Percentiles rank a stretch among this genome's conserved stretches.
These are phyloP conservation scores for Saturnispora ahearnii DNA, from an alignment of 805 yeast species.

Conservation along the genomic window DNA sequence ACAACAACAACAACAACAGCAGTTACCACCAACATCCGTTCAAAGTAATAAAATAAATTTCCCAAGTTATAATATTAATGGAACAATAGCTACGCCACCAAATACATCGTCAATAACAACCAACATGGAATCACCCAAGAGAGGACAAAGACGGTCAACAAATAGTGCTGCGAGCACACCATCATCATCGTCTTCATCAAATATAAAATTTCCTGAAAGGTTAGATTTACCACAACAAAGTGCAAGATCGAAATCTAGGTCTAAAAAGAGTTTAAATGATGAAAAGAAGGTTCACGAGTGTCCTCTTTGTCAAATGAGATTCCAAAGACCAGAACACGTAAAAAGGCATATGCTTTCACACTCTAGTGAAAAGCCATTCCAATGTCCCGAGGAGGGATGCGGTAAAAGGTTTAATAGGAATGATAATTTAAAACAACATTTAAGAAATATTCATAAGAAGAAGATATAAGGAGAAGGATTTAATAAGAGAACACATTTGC, in stretches of 20 bases:
- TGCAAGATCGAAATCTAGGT: conserved; percentile 27
- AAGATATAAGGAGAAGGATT: conserved; percentile 3
- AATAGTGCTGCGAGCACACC: conserved; percentile 7
- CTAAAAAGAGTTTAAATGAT: conserved; percentile 25
- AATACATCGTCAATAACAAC: not conserved
- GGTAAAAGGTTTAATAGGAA: conserved; percentile 50
- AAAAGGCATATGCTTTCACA: conserved; percentile 54
- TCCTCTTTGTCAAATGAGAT: conserved; percentile 51
- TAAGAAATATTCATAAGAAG: conserved; percentile 47
- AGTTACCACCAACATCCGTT: not conserved
- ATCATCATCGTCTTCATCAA: conserved; percentile 7
- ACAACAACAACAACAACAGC: conserved; percentile 2
- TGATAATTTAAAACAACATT: conserved; percentile 52
- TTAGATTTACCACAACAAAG: conserved; percentile 28
- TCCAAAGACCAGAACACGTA: conserved; percentile 68
- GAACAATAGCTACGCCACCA: conserved; percentile 7
- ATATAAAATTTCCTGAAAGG: conserved; percentile 20
- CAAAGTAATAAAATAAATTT: not conserved
- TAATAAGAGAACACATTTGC: too few relatives aligned
- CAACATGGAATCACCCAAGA: not conserved
- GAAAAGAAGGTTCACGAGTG: conserved; percentile 55
- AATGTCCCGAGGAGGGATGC: conserved; percentile 43
- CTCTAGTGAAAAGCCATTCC: conserved; percentile 48
- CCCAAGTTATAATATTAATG: not conserved
- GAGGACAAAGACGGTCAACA: conserved; percentile 4